Base-by-base conservation (phyloP, 2,329 filamentous ascomycete genomes). In the Xylariaceae sp. region DNA sequence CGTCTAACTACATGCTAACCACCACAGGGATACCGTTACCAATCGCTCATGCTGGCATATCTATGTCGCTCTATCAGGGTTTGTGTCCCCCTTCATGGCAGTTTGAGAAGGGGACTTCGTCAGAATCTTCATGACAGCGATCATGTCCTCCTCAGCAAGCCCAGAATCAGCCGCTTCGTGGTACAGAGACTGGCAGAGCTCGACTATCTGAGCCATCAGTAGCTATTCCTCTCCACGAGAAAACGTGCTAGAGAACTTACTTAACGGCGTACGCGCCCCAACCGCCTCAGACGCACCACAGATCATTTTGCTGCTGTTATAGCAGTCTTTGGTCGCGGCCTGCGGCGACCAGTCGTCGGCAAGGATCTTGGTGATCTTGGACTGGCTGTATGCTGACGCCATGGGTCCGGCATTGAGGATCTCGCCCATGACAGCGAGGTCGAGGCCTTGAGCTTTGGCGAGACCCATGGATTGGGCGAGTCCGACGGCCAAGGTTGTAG, bases 391-490 rank as follows among this genome's bases (percentile, higher is more conserved):
- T 0, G 58, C 46, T 0, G 64, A 67, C 3, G 62, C 59, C 56
- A 63, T 54, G 0, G 59, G 64, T 0, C 62, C 57, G 1, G 61
- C 60, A 29, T 62, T 53, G 6, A 67, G 50, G 11, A 64, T 62
- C 16, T 56, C 36, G 0, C 52, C 56, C 17, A 67, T 57, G 0
- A 62, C 57, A 10, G 55, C 50, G 12, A 62, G 46, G 22, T 67
- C 49, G 1, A 67, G 53, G 2, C 62, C 61, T 38, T 65, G 63
- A 2, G 59, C 61, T 11, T 42, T 40, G 1, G 64, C 64, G 2
- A 67, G 53, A 42, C 58, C 60, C 54, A 65, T 59, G 2, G 64
- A 57, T 44, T 66, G 64, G 1, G 62, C 61, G 0, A 67, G 55
- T 0, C 63, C 64, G 2, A 54, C 64, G 4, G 61, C 63, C 44